Evolutionary conservation across 2,329 filamentous ascomycete species (phyloP), one percentile per base, ranked within the genome.

Genomic region (Plenodomus lindquistii): DNA sequence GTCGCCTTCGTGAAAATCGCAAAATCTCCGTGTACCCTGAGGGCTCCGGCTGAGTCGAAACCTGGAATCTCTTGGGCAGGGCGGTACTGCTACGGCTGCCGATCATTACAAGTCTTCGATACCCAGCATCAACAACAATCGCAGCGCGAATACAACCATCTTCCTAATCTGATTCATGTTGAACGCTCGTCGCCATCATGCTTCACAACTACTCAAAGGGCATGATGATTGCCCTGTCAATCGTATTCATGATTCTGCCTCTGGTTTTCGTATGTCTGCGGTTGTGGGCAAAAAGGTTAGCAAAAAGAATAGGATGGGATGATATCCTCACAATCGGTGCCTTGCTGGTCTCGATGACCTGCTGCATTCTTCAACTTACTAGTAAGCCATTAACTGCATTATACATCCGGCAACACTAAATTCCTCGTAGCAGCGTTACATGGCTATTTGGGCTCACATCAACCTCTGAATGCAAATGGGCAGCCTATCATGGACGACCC

Each of bases 401-500:
- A n/a, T 22, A 8, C 7, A 18, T 5, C 0, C 27, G 27, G 18
- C 6, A 29, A 16, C n/a, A 5, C 37, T 22, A 27, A 35, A 15
- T 16, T 16, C 3, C 5, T 16, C 2, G 21, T 20, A 64, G 61
- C 59, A 42, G 53, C 61, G 4, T 36, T 55, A 46, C 50, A 63
- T 42, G 58, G 61, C 15, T 48, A 62, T 43, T 44, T 64, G 4
- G 61, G 59, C 3, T 52, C 55, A 21, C 59, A 64, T 35, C 61
- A 63, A 31, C 56, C 55, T 16, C 44, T 57, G 9, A 48, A 65
- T 35, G 41, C 42, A 16, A 35, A 59, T 37, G 58, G 60, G 2
- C 34, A 48, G 5, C 54, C 57, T 3, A 59, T 63, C 13, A 55
- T 63, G 58, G 56, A 64, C 24, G 61, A 63, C 29, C 58, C 59